These are phyloP conservation scores for Lenwebbia sp. DNA, from an alignment of 345 rosid species.

Conservation along the genomic window DNA sequence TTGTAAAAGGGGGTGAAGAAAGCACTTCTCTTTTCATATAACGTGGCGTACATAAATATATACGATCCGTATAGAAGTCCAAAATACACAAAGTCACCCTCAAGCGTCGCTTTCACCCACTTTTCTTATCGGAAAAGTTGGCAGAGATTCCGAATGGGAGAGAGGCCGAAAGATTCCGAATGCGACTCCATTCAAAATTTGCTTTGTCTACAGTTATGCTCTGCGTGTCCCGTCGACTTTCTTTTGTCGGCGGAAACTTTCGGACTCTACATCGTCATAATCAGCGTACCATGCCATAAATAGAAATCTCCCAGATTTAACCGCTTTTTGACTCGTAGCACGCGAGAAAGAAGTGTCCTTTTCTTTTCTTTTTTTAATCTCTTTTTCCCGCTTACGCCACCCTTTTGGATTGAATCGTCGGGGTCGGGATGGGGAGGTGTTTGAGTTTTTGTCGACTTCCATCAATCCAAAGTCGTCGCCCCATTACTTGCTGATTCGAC, in stretches of 20 bases:
- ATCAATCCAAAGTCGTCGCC: neutral
- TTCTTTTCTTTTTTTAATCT: accelerated
- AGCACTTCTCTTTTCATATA: too few relatives aligned
- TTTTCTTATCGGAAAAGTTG: too few relatives aligned
- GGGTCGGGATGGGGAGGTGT: neutral
- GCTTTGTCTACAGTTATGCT: neutral
- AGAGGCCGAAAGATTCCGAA: too few relatives aligned
- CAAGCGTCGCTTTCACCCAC: too few relatives aligned
- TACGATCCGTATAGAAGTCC: neutral
- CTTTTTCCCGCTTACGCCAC: neutral
- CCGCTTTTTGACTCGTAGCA: neutral
- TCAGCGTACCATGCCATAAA: neutral
- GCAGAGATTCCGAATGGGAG: too few relatives aligned
- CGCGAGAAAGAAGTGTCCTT: neutral
- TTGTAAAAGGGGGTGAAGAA: too few relatives aligned
- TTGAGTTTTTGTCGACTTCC: neutral
- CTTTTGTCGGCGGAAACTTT: neutral
- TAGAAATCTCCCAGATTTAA: neutral
- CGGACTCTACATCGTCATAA: neutral
- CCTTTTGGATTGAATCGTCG: neutral
- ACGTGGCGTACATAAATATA: too few relatives aligned
- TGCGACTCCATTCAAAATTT: too few relatives aligned
- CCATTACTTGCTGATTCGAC: neutral
- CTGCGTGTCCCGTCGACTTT: neutral
- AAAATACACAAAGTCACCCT: neutral